Evolutionary conservation across 345 rosid genomes (phyloP).

Genomic region (Eutrema japonicum): DNA sequence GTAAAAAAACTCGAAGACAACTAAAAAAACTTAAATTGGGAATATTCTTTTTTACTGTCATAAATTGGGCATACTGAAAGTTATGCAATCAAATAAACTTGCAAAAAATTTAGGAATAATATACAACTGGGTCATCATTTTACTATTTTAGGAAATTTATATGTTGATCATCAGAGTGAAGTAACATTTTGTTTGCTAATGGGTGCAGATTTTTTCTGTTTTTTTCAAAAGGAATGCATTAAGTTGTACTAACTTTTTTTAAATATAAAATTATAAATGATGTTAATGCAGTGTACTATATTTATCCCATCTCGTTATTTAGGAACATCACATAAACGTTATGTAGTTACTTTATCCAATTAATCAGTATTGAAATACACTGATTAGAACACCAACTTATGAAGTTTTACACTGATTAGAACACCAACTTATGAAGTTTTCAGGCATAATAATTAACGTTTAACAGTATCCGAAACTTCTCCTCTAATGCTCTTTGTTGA

Average conservation of each 20-base stretch:
- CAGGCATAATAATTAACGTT: constrained; percentile 2
- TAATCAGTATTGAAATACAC: not conserved
- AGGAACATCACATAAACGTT: constrained; percentile 10
- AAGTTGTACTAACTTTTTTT: not conserved
- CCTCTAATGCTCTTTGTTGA: constrained; percentile 17
- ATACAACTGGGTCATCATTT: not conserved
- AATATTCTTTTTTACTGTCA: not conserved
- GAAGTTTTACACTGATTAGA: too few relatives aligned
- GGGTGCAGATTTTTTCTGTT: not conserved
- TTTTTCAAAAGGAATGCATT: too few relatives aligned
- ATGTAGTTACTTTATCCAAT: not conserved
- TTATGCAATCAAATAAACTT: constrained; percentile 3
- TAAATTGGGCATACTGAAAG: not conserved
- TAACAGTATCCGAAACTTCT: constrained; percentile 14
- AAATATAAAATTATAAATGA: not conserved
- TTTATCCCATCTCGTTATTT: constrained; percentile 7
- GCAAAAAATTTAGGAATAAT: not conserved
- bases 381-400: constrained; percentile 18
- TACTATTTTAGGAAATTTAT: not conserved
- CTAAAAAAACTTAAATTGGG: not conserved
- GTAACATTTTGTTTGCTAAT: constrained; percentile 2
- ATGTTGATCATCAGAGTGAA: not conserved
- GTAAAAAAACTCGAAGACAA: not conserved
- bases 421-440: not conserved
- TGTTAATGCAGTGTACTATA: not conserved